These are phyloP conservation scores for Coemansia biformis DNA, from an alignment of 192 early-diverging fungal genomes.

Conservation along the genomic window DNA sequence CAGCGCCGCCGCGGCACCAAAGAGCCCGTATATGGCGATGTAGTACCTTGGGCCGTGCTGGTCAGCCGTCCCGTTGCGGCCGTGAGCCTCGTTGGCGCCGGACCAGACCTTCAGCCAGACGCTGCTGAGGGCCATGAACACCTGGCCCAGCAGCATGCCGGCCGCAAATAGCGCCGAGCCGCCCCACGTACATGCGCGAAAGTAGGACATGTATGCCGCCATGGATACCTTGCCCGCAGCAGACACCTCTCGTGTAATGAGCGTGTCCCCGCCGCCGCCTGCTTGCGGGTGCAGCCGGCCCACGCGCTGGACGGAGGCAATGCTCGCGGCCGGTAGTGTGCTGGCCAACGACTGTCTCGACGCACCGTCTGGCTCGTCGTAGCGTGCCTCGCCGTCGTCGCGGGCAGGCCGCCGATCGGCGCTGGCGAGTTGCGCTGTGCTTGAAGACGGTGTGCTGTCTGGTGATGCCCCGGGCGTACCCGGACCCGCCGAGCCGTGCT, in stretches of 20 bases:
- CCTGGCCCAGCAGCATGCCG: constrained; percentile 55
- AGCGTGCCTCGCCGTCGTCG: too few relatives aligned
- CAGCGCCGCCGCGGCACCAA: constrained; percentile 45
- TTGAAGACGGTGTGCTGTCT: too few relatives aligned
- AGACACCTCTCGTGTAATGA: constrained; percentile 75
- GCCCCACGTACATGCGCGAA: constrained; percentile 63
- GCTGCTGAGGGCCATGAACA: constrained; percentile 53
- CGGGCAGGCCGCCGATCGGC: too few relatives aligned
- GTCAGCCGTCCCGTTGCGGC: constrained; percentile 6
- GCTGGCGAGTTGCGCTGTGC: too few relatives aligned
- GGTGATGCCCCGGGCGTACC: too few relatives aligned
- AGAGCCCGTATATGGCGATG: constrained; percentile 49
- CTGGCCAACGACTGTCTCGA: constrained; percentile 23
- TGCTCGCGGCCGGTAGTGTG: constrained; percentile 53
- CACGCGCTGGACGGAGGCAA: constrained; percentile 37
- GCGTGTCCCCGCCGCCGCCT: constrained; percentile 10
- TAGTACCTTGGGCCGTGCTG: constrained; percentile 53
- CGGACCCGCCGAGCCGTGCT: too few relatives aligned
- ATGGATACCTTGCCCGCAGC: constrained; percentile 69
- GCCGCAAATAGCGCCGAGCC: constrained; percentile 56
- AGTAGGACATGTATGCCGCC: constrained; percentile 73
- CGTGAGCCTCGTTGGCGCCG: constrained; percentile 50
- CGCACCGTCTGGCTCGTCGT: not conserved
- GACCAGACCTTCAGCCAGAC: constrained; percentile 71
- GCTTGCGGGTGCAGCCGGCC: constrained; percentile 6